A percentile compares a stretch with the other conserved stretches of the same genome.
These are phyloP conservation scores for Fallopia convolvulus DNA, from an alignment of 148 eudicot genomes.

Conservation along the genomic window DNA sequence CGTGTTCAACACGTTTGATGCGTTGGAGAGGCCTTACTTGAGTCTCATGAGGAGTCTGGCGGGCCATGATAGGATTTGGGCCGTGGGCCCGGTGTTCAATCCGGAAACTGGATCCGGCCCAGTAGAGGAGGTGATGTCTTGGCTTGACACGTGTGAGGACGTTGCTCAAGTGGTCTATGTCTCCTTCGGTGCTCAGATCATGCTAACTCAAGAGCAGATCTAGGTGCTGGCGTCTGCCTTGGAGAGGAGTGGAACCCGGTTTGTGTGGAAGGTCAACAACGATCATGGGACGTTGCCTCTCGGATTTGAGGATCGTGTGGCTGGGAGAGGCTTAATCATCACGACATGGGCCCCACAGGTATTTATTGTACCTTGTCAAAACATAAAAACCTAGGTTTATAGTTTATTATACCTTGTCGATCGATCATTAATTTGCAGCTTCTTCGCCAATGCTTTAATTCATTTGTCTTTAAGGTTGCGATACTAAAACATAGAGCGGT, in stretches of 20 bases:
- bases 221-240: constrained; percentile 23
- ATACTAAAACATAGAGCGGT: background rate
- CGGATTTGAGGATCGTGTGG: background rate
- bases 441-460: too few species aligned
- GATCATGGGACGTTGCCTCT: constrained; percentile 20
- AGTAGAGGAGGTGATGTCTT: constrained; percentile 13
- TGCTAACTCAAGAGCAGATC: constrained; percentile 30
- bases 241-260: constrained; percentile 29
- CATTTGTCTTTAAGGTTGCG: background rate
- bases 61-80: constrained; percentile 18
- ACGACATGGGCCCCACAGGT: background rate
- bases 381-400: too few species aligned
- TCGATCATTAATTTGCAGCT: too few species aligned
- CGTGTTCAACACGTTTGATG: background rate
- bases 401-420: too few species aligned
- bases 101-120: constrained; percentile 13
- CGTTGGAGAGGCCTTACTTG: background rate
- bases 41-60: background rate
- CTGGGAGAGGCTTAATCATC: background rate
- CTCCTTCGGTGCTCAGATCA: constrained; percentile 35
- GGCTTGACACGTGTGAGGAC: constrained; percentile 30
- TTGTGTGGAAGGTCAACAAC: constrained; percentile 25
- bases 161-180: constrained; percentile 29
- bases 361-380: too few species aligned
- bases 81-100: constrained; percentile 1